Conservation (phyloP, 1,284 basidiomycete genomes). For the Heterobasidion annosum region DNA sequence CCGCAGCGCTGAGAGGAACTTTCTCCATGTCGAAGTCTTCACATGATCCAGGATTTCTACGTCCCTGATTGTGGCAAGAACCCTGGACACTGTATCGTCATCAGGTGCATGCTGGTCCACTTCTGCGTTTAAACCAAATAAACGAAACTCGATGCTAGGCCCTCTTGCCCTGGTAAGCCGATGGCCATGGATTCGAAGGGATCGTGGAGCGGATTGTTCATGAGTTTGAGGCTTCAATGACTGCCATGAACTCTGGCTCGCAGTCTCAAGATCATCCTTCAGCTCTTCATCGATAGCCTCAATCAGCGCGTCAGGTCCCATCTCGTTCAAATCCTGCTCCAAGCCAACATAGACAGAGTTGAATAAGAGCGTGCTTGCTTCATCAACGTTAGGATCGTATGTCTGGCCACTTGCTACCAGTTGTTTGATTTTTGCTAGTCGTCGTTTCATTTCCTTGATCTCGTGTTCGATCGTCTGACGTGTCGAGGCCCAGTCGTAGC, state of each 20-base stretch:
- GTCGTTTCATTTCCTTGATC: constrained; percentile 79
- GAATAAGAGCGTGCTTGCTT: constrained; percentile 75
- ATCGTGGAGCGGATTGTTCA: constrained; percentile 28
- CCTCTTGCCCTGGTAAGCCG: constrained; percentile 70
- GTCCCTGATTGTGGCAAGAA: constrained; percentile 58
- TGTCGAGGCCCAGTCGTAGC: constrained; percentile 90
- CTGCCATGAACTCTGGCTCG: constrained; percentile 81
- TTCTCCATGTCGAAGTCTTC: constrained; percentile 97
- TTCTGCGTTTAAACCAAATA: constrained; percentile 60
- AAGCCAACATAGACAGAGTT: constrained; percentile 91
- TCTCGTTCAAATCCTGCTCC: constrained; percentile 58
- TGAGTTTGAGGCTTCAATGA: constrained; percentile 38
- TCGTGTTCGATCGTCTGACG: constrained; percentile 84
- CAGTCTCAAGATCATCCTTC: constrained; percentile 62
- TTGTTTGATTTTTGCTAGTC: constrained; percentile 87
- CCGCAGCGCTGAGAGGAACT: constrained; percentile 83
- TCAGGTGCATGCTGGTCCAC: constrained; percentile 56
- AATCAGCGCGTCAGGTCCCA: constrained; percentile 72
- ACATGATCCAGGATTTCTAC: constrained; percentile 95
- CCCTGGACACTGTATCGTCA: constrained; percentile 53
- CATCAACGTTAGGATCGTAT: constrained; percentile 76
- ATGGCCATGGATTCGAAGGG: constrained; percentile 33
- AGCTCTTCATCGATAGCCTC: constrained; percentile 90
- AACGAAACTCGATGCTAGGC: constrained; percentile 78
- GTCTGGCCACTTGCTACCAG: constrained; percentile 89